phyloP scores from a whole-genome alignment of 2,329 filamentous ascomycete genomes.

The Rhinocladiella mackenziei region DNA sequence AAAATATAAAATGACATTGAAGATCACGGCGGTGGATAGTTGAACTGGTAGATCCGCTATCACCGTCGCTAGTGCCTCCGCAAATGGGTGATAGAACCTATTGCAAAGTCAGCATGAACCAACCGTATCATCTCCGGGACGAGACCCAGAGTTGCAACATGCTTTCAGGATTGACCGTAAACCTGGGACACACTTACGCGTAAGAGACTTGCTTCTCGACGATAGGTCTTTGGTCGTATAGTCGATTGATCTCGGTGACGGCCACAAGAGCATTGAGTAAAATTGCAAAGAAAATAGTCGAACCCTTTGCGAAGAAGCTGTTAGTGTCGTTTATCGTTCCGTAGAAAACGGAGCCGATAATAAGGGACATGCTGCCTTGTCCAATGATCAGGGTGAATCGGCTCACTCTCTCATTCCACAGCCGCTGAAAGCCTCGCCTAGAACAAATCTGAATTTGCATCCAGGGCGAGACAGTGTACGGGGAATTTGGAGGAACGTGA shows the following conservation, averaged over 20 bases:
- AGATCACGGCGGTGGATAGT: slow-evolving; percentile 57
- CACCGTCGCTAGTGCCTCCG: slow-evolving; percentile 43
- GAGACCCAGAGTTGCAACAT: no score
- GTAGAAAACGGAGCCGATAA: slow-evolving; percentile 65
- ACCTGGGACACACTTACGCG: no score
- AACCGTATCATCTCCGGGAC: no score
- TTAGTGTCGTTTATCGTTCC: slow-evolving; percentile 53
- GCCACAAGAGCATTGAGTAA: slow-evolving; percentile 59
- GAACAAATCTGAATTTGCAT: slow-evolving; percentile 55
- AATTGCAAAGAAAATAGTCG: slow-evolving; percentile 60
- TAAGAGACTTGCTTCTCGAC: slow-evolving; percentile 58
- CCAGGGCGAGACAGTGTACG: slow-evolving; percentile 52
- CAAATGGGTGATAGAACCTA: slow-evolving; percentile 55
- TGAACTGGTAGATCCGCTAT: slow-evolving; percentile 53
- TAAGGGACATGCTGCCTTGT: slow-evolving; percentile 56
- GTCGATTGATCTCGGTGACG: slow-evolving; percentile 63
- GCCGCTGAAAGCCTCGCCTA: slow-evolving; percentile 59
- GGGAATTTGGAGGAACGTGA: slow-evolving; percentile 50
- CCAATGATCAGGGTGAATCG: slow-evolving; percentile 56
- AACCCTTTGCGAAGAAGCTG: slow-evolving; percentile 61
- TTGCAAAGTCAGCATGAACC: no score
- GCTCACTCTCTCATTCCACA: slow-evolving; percentile 58
- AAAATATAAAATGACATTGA: slow-evolving; percentile 60
- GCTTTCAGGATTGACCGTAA: no score
- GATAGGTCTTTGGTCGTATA: slow-evolving; percentile 58